Conservation (phyloP, 2,329 filamentous ascomycete genomes). For the Fusarium sp. region DNA sequence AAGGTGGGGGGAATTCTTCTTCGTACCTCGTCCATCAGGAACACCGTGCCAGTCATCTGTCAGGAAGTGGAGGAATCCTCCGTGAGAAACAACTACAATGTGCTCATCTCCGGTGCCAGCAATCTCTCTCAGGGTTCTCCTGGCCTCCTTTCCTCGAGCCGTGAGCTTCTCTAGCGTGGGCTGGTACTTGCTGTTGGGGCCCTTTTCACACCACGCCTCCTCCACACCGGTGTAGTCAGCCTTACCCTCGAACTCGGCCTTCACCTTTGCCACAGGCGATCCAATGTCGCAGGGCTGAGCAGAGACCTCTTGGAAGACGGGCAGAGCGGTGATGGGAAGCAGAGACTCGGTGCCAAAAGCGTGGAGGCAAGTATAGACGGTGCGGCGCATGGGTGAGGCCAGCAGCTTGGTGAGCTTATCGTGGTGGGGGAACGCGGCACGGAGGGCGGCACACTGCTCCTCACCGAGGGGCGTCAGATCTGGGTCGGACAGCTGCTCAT, state of each 20-base stretch:
- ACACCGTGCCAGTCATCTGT: constrained; percentile 83
- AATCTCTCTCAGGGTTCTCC: constrained; percentile 67
- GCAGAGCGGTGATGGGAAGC: constrained; percentile 72
- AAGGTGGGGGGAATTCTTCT: not conserved
- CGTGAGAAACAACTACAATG: constrained; percentile 83
- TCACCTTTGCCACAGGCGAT: constrained; percentile 65
- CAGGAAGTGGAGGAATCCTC: constrained; percentile 85
- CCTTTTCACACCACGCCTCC: constrained; percentile 80
- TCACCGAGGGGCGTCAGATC: constrained; percentile 81
- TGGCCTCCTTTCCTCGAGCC: constrained; percentile 69
- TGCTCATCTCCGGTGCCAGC: constrained; percentile 67
- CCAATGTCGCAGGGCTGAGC: constrained; percentile 83
- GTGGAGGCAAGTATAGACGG: constrained; percentile 80
- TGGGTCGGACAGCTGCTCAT: constrained; percentile 82
- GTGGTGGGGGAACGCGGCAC: constrained; percentile 73
- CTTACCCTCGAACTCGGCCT: constrained; percentile 68
- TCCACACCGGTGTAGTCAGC: constrained; percentile 74
- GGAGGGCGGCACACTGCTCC: constrained; percentile 77
- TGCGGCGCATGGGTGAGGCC: constrained; percentile 83
- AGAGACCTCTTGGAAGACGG: constrained; percentile 83
- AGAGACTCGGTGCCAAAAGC: constrained; percentile 69
- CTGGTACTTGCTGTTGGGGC: constrained; percentile 56
- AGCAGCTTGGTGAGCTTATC: constrained; percentile 75
- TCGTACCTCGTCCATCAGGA: constrained; percentile 55
- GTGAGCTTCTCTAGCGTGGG: constrained; percentile 66